These are phyloP conservation scores for Coleophoma crateriformis DNA, from an alignment of 2,329 filamentous ascomycete genomes.

Conservation along the genomic window DNA sequence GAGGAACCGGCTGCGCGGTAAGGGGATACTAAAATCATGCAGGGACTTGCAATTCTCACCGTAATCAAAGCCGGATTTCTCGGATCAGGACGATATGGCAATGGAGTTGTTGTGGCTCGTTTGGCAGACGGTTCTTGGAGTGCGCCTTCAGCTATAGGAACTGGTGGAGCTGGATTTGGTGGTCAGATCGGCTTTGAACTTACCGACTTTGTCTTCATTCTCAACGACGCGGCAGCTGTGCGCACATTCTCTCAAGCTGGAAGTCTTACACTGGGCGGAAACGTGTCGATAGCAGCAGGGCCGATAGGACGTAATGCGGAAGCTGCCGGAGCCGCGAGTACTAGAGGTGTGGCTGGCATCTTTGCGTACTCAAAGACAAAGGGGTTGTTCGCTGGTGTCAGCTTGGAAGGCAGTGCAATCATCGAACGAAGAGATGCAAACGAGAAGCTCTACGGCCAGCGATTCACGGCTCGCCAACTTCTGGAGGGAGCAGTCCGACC, in stretches of 20 bases:
- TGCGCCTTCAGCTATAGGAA: conserved; percentile 75
- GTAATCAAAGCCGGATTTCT: conserved; percentile 85
- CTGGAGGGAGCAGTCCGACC: conserved; percentile 72
- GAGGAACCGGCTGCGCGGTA: too few relatives aligned
- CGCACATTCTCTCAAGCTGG: conserved; percentile 92
- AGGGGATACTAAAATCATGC: neutral
- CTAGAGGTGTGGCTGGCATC: conserved; percentile 83
- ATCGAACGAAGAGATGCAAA: conserved; percentile 96
- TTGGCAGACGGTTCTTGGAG: conserved; percentile 75
- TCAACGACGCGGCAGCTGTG: conserved; percentile 86
- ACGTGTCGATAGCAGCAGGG: conserved; percentile 91
- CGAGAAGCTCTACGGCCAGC: conserved; percentile 86
- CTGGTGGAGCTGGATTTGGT: conserved; percentile 75
- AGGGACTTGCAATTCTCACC: conserved; percentile 79
- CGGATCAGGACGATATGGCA: conserved; percentile 75
- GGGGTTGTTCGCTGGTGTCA: conserved; percentile 92
- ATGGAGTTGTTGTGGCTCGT: conserved; percentile 75
- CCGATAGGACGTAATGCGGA: conserved; percentile 93
- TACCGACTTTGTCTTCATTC: conserved; percentile 95
- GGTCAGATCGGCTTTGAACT: conserved; percentile 85
- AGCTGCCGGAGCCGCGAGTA: conserved; percentile 86
- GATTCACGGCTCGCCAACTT: conserved; percentile 75
- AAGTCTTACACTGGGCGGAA: conserved; percentile 87
- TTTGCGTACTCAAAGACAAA: conserved; percentile 99
- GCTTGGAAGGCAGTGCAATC: conserved; percentile 85